Evolutionary conservation across 192 early-diverging fungal genomes (phyloP), one percentile per base, ranked within the genome.

Genomic region (Phycomyces nitens): DNA sequence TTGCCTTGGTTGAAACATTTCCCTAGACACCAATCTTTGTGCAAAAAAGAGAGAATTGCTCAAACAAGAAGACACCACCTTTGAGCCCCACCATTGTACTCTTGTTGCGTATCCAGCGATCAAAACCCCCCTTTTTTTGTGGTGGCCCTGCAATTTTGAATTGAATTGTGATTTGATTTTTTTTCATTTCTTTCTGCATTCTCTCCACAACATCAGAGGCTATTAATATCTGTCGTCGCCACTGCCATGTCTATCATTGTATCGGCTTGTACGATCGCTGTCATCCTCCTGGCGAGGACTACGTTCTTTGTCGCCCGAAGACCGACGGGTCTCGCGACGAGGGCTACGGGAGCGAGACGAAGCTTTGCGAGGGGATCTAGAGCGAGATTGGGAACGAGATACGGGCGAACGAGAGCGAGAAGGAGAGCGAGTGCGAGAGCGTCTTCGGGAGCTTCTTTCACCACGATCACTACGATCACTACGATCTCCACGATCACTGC

Each of bases 341-440:
- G 60, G 40, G 18, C 56, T 43, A 24, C 59, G 68, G 50, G 60
- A 53, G 12, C 61, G 38, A 29, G 51, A 39, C n/a, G 38, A 21
- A 20, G 26, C 26, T 12, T 34, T 42, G n/a, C 42, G 40, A 58
- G 42, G 64, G 8, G 53, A 56, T 24, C 53, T 29, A 6, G 64
- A 65, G 12, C 55, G 18, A 26, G 20, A 27, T 51, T 27, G 20
- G 27, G 52, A 41, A 55, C 64, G 53, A 55, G 24, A 34, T 12
- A 14, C 10, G 49, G 51, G 64, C 6, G 53, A 56, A 44, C 53
- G 53, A 1, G 64, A 65, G 12, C 55, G 18, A 10, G 20, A n/a
- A 23, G 24, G 39, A 40, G 50, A 42, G 51, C 63, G 51, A 21
- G 47, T 14, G 50, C 53, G 15, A 16, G 16, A 23, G 27, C 44